These are phyloP conservation scores for Cryphonectria japonica DNA, from an alignment of 2,329 filamentous ascomycete species.

Conservation along the genomic window DNA sequence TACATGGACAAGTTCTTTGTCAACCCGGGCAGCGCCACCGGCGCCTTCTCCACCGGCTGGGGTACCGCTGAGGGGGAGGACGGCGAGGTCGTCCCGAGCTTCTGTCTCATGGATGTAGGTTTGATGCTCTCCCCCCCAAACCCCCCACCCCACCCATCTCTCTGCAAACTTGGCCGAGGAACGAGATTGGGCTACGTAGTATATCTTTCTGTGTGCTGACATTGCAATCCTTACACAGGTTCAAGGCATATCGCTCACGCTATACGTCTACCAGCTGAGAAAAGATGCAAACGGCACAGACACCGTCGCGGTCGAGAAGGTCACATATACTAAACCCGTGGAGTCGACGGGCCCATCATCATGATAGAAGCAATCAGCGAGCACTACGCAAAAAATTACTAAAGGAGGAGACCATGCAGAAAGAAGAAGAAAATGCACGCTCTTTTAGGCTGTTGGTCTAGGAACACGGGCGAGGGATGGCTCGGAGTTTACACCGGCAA, in stretches of 20 bases:
- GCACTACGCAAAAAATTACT: background rate
- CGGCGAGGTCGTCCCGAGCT: conserved; percentile 85
- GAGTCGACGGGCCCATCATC: conserved; percentile 58
- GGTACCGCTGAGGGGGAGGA: conserved; percentile 60
- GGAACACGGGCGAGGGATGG: background rate
- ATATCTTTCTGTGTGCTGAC: conserved; percentile 4
- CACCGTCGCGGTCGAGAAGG: conserved; percentile 83
- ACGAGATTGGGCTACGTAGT: background rate
- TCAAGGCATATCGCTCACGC: conserved; percentile 91
- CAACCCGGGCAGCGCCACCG: conserved; percentile 69
- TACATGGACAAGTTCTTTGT: conserved; percentile 78
- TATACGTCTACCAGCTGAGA: conserved; percentile 90
- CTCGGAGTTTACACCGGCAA: background rate
- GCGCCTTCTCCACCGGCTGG: conserved; percentile 64
- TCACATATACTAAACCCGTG: conserved; percentile 80
- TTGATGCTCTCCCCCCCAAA: conserved; percentile 1
- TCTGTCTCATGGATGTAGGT: conserved; percentile 97
- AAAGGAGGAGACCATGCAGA: background rate
- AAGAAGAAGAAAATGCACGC: background rate
- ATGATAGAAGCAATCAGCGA: conserved; percentile 34
- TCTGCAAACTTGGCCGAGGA: background rate
- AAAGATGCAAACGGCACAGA: conserved; percentile 77
- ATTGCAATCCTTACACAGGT: conserved; percentile 59
- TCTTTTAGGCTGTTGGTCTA: background rate
- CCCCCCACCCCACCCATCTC: background rate